Conservation (phyloP, 2,329 filamentous ascomycete species). For the Xylaria digitata region DNA sequence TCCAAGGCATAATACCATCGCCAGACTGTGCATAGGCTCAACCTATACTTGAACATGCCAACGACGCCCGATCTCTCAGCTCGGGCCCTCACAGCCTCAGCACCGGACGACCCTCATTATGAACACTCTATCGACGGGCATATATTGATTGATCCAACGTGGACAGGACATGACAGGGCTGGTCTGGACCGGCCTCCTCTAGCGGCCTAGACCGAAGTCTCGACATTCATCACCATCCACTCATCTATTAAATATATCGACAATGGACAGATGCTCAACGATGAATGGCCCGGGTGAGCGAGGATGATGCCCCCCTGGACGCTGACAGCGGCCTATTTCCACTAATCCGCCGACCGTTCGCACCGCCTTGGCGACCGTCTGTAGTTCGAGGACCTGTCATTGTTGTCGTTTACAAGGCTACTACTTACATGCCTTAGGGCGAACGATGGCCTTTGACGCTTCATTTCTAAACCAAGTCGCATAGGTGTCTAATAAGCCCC, state of each 20-base stretch:
- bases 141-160: constrained; percentile 8
- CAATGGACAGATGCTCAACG: constrained; percentile 7
- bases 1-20: background rate
- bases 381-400: constrained; percentile 11
- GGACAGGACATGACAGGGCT: constrained; percentile 8
- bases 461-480: background rate
- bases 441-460: background rate
- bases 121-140: background rate
- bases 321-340: constrained; percentile 10
- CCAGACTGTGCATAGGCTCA: background rate
- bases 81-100: constrained; percentile 29
- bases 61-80: constrained; percentile 21
- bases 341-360: constrained; percentile 10
- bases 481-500: background rate
- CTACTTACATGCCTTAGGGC: background rate
- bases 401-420: background rate
- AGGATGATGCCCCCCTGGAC: constrained; percentile 4
- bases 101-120: background rate
- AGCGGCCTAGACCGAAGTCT: constrained; percentile 22
- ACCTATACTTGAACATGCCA: background rate
- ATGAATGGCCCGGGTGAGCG: constrained; percentile 17
- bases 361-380: constrained; percentile 5
- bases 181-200: constrained; percentile 10
- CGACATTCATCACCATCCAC: constrained; percentile 5
- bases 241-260: background rate